Conservation (phyloP, 805 yeast genomes). For the Zygosaccharomyces kombuchaensis region DNA sequence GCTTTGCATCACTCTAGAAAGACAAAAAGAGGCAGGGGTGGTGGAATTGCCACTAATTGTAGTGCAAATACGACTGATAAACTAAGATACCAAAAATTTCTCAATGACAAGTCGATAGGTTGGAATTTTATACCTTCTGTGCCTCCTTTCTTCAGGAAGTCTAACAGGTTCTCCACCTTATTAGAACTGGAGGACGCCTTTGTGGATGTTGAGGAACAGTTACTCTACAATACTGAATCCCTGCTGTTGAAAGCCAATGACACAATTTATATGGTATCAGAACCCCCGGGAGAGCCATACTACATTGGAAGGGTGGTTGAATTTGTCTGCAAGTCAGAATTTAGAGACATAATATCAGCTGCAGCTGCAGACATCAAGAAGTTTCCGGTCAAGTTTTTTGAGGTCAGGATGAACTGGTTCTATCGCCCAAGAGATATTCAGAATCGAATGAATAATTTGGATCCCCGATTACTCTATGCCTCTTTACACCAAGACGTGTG, state of each 20-base stretch:
- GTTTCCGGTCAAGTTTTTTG: slow-evolving; percentile 49
- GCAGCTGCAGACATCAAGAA: slow-evolving; percentile 17
- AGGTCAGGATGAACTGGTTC: slow-evolving; percentile 82
- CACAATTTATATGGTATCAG: slow-evolving; percentile 76
- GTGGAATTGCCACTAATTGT: slow-evolving; percentile 1
- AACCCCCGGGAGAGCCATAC: slow-evolving; percentile 93
- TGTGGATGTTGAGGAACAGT: slow-evolving; percentile 30
- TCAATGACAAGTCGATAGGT: slow-evolving; percentile 20
- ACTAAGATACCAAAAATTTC: slow-evolving; percentile 22
- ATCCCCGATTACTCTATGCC: slow-evolving; percentile 73
- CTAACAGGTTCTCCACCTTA: slow-evolving; percentile 36
- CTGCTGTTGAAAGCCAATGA: slow-evolving; percentile 40
- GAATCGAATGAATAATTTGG: slow-evolving; percentile 45
- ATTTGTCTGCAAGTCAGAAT: slow-evolving; percentile 41
- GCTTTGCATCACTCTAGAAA: slow-evolving; percentile 1
- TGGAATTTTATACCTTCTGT: slow-evolving; percentile 35
- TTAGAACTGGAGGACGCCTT: slow-evolving; percentile 39
- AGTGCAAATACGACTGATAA: slow-evolving; percentile 6
- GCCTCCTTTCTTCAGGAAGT: slow-evolving; percentile 30
- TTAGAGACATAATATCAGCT: slow-evolving; percentile 13
- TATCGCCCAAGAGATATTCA: slow-evolving; percentile 84
- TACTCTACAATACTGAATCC: slow-evolving; percentile 20
- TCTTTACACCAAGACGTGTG: slow-evolving; percentile 84
- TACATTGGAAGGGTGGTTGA: slow-evolving; percentile 82
- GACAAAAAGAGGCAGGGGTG: slow-evolving; percentile 6